Evolutionary conservation across 2,329 filamentous ascomycete genomes (phyloP).

Genomic region (Colletotrichum brevisporum): DNA sequence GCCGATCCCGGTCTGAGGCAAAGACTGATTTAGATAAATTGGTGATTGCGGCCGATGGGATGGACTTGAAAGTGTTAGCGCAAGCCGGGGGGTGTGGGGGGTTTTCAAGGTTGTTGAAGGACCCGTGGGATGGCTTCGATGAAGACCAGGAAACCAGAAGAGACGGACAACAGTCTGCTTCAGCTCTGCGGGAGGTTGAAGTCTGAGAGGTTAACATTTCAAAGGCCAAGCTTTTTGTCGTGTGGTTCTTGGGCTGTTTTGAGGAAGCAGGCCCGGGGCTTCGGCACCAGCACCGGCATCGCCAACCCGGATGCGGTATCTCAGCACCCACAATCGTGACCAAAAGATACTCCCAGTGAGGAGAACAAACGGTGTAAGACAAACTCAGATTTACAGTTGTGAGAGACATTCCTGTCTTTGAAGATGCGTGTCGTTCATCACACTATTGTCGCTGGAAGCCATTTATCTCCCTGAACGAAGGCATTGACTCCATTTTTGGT

Average conservation of each 20-base stretch:
- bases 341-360: too few species aligned
- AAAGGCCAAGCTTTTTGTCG: neutral
- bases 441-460: too few species aligned
- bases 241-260: neutral
- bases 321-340: too few species aligned
- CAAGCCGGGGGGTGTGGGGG: neutral
- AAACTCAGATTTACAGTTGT: too few species aligned
- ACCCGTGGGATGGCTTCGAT: neutral
- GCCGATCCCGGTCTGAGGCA: conserved; percentile 73
- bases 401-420: too few species aligned
- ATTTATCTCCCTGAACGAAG: too few species aligned
- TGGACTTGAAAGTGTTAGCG: neutral
- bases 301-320: too few species aligned
- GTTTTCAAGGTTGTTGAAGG: neutral
- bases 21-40: neutral
- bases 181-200: neutral
- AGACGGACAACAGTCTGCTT: too few species aligned
- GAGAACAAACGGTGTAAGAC: too few species aligned
- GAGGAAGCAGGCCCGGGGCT: neutral
- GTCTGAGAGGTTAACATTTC: neutral
- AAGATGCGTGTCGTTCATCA: too few species aligned
- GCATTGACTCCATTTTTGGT: too few species aligned
- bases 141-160: too few species aligned
- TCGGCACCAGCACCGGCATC: neutral
- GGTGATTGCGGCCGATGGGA: neutral